A percentile compares a stretch with the other conserved stretches of the same genome.
phyloP scores from a whole-genome alignment of 2,329 filamentous ascomycete species.

The Microcyclospora pomicola region DNA sequence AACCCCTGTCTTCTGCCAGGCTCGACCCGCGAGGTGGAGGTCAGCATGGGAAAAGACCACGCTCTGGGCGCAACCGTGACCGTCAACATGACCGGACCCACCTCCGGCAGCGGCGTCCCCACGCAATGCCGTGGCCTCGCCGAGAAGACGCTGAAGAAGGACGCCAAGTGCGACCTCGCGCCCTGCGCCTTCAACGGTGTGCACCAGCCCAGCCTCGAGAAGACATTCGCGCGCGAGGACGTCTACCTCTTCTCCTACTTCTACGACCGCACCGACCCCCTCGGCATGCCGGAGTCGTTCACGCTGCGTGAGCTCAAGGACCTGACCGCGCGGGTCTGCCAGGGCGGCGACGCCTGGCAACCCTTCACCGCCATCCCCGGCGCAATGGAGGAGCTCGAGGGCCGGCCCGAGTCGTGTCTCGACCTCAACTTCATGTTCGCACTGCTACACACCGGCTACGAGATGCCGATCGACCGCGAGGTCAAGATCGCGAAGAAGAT shows the following conservation, averaged over 20 bases:
- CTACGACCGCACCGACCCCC: conserved; percentile 81
- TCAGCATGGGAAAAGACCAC: conserved; percentile 55
- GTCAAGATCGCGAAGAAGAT: conserved; percentile 99
- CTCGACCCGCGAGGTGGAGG: conserved; percentile 57
- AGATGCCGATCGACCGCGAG: conserved; percentile 92
- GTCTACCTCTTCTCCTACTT: conserved; percentile 98
- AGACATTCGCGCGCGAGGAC: conserved; percentile 84
- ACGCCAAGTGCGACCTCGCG: conserved; percentile 61
- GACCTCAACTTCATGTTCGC: conserved; percentile 96
- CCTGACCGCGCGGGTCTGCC: conserved; percentile 71
- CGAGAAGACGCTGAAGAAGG: conserved; percentile 84
- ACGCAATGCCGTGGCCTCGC: conserved; percentile 82
- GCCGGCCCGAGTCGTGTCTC: conserved; percentile 78
- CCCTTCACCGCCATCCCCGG: conserved; percentile 63
- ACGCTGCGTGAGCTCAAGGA: conserved; percentile 82
- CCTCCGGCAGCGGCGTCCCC: conserved; percentile 46
- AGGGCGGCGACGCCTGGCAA: conserved; percentile 72
- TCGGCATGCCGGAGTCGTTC: conserved; percentile 98
- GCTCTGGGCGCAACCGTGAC: conserved; percentile 49
- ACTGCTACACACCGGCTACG: conserved; percentile 85
- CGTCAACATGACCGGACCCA: conserved; percentile 81
- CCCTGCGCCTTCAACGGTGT: conserved; percentile 99
- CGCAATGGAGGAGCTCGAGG: conserved; percentile 66
- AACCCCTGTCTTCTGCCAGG: conserved; percentile 82
- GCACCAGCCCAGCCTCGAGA: conserved; percentile 79